phyloP scores from a whole-genome alignment of 140 eudicot species.

The Anethum foeniculum region DNA sequence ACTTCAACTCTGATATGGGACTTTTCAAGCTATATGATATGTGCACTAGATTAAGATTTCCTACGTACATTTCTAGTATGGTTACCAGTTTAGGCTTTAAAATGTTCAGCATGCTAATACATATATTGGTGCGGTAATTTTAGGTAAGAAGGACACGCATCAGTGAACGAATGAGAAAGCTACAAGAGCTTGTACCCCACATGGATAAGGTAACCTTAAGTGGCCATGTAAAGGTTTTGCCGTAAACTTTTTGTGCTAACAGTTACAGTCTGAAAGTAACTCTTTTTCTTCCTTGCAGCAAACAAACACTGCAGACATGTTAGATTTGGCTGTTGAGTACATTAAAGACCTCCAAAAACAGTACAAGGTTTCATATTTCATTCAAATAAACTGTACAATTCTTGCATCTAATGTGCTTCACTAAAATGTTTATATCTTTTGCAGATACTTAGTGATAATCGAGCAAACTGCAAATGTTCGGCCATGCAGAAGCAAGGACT shows the following conservation, averaged over 20 bases:
- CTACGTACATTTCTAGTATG: neutral
- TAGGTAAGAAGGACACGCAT: slow-evolving; percentile 89
- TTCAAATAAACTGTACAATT: neutral
- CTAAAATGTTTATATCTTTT: neutral
- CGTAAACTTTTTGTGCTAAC: neutral
- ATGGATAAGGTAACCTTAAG: slow-evolving; percentile 77
- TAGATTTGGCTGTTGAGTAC: slow-evolving; percentile 85
- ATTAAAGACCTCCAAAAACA: slow-evolving; percentile 75
- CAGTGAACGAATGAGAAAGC: slow-evolving; percentile 91
- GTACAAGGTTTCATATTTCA: slow-evolving; percentile 45
- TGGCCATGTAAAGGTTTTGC: neutral
- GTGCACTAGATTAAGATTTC: neutral
- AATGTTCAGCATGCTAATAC: neutral
- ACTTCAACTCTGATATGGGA: neutral
- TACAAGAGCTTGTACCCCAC: slow-evolving; percentile 91
- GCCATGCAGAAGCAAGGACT: slow-evolving; percentile 21
- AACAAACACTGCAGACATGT: slow-evolving; percentile 87
- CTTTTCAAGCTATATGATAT: neutral
- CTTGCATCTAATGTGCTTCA: neutral
- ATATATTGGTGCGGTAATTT: neutral
- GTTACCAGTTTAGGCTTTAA: neutral
- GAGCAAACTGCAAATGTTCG: slow-evolving; percentile 61
- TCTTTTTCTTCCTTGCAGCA: slow-evolving; percentile 39
- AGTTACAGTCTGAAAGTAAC: neutral
- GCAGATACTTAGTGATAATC: slow-evolving; percentile 54